phyloP scores from a whole-genome alignment of 202 grass and related monocot species.

The Hordeum pubiflorum region DNA sequence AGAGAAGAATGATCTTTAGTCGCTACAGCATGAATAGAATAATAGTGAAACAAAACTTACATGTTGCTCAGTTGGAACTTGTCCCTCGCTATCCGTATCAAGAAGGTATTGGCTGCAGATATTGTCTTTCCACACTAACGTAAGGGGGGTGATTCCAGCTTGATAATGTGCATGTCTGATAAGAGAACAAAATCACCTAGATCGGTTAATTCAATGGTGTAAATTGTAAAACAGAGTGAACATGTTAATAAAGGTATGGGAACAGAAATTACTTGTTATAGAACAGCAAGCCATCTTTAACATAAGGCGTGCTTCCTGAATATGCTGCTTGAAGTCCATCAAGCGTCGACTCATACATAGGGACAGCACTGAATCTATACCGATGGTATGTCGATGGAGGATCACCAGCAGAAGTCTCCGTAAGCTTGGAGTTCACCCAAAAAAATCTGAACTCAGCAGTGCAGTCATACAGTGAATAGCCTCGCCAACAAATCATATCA shows the following conservation, averaged over 20 bases:
- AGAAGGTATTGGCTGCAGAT: constrained; percentile 77
- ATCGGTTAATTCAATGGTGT: neutral
- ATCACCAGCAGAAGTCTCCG: constrained; percentile 69
- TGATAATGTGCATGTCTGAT: constrained; percentile 82
- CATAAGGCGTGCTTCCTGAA: constrained; percentile 50
- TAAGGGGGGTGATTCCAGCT: constrained; percentile 83
- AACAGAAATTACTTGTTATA: constrained; percentile 73
- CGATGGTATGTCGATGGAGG: constrained; percentile 67
- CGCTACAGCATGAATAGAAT: neutral
- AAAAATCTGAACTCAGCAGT: constrained; percentile 75
- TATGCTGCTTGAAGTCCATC: constrained; percentile 78
- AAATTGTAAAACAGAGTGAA: neutral
- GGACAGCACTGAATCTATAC: constrained; percentile 62
- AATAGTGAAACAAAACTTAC: constrained; percentile 24
- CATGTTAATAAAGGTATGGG: neutral
- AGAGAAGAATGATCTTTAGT: neutral
- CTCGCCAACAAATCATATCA: constrained; percentile 96
- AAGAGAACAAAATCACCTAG: constrained; percentile 18
- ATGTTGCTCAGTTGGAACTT: constrained; percentile 70
- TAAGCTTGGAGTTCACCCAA: constrained; percentile 84
- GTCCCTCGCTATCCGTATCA: constrained; percentile 81
- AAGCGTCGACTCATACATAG: constrained; percentile 65
- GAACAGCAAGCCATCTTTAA: constrained; percentile 86
- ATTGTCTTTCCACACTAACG: constrained; percentile 78
- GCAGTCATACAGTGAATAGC: constrained; percentile 81